Percentiles rank a stretch among this genome's conserved stretches.
Evolutionary conservation across 2,329 filamentous ascomycete genomes (phyloP).

Genomic region (Tolypocladium tundrense): DNA sequence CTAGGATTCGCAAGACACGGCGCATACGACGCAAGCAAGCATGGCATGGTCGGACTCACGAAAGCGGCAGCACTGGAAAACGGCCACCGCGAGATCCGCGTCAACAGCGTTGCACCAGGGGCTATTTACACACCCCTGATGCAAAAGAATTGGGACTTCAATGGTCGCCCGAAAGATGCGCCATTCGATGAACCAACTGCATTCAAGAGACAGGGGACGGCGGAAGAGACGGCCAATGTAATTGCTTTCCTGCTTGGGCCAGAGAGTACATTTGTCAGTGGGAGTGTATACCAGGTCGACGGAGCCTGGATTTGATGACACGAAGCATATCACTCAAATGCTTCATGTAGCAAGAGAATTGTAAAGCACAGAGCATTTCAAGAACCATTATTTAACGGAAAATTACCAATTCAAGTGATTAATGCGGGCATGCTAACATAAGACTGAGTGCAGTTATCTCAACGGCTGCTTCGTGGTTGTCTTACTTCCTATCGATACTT

Average conservation of each 20-base stretch:
- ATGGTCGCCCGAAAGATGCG: constrained; percentile 20
- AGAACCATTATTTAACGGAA: too few species aligned
- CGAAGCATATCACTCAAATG: too few species aligned
- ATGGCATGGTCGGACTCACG: constrained; percentile 22
- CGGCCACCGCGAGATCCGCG: constrained; percentile 29
- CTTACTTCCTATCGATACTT: too few species aligned
- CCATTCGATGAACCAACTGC: constrained; percentile 31
- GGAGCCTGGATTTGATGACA: constrained; percentile 25
- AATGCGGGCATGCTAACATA: too few species aligned
- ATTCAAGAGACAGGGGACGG: constrained; percentile 31
- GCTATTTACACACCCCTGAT: constrained; percentile 38
- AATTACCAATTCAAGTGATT: too few species aligned
- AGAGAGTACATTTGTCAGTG: constrained; percentile 35
- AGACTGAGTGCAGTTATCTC: too few species aligned
- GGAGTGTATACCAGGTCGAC: constrained; percentile 33
- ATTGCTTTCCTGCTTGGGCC: constrained; percentile 38
- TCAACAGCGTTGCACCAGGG: constrained; percentile 35
- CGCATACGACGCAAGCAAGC: constrained; percentile 24
- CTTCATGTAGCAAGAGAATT: too few species aligned
- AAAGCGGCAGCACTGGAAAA: constrained; percentile 20
- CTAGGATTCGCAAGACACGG: constrained; percentile 19
- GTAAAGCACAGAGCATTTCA: too few species aligned
- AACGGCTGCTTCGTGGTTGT: too few species aligned
- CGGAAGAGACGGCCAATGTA: constrained; percentile 35
- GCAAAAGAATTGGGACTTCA: constrained; percentile 28